phyloP scores from a whole-genome alignment of 2,329 filamentous ascomycete species.

The Ophiostoma sp. region DNA sequence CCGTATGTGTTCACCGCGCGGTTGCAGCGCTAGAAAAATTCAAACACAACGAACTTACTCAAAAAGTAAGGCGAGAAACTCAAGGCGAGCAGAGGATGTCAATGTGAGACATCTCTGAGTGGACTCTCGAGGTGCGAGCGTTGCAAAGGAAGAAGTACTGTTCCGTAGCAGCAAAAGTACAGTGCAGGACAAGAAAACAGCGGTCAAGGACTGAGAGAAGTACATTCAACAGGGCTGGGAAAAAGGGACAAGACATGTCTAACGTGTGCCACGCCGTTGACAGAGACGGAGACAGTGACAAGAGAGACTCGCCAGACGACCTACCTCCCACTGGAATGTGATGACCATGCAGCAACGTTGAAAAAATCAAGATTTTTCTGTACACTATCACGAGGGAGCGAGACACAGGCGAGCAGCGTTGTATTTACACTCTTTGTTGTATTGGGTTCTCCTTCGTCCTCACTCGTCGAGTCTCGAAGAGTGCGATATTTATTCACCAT shows the following conservation, averaged over 20 bases:
- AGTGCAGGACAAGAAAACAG: not conserved
- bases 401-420: not conserved
- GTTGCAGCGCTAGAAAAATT: not conserved
- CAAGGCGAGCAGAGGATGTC: not conserved
- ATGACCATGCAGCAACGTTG: not conserved
- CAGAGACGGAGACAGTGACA: not conserved
- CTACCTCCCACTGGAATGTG: constrained; percentile 12
- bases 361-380: not conserved
- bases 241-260: not conserved
- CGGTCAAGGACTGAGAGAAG: not conserved
- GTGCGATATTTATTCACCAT: not conserved
- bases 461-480: no score
- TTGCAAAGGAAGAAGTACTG: not conserved
- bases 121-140: not conserved
- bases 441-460: no score
- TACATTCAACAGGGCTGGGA: not conserved
- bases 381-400: not conserved
- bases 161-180: not conserved
- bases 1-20: not conserved
- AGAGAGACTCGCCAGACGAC: not conserved
- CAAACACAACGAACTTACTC: no score
- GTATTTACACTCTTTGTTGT: not conserved
- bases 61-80: not conserved
- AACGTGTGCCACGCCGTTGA: constrained; percentile 5
- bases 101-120: constrained; percentile 1